Conservation (phyloP, 441 rosid genomes). For the Melianthus villosus region DNA sequence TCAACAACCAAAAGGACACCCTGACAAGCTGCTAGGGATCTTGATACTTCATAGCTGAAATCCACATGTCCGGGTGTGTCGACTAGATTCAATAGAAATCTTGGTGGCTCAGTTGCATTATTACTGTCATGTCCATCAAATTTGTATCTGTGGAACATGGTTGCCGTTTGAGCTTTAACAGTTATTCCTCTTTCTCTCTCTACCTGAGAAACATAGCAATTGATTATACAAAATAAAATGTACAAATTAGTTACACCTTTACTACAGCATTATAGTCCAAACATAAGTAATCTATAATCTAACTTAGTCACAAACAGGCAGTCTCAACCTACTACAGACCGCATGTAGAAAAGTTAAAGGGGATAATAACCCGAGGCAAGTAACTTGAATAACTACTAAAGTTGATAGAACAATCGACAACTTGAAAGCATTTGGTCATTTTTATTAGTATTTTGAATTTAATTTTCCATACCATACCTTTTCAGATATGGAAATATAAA, state of each 20-base stretch:
- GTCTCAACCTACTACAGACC: too few species aligned
- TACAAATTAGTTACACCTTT: neutral
- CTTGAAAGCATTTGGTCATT: too few species aligned
- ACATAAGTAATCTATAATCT: neutral
- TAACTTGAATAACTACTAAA: too few species aligned
- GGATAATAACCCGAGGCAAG: too few species aligned
- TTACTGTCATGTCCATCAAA: slow-evolving; percentile 8
- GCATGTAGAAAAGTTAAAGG: too few species aligned
- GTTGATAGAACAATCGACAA: too few species aligned
- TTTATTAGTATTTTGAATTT: too few species aligned
- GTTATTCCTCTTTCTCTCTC: slow-evolving; percentile 98
- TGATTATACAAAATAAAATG: neutral
- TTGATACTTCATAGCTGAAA: slow-evolving; percentile 89
- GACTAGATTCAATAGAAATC: slow-evolving; percentile 55
- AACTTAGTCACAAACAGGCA: too few species aligned
- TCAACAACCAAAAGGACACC: slow-evolving; percentile 94
- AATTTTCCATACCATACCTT: too few species aligned
- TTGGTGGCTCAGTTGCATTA: slow-evolving; percentile 18
- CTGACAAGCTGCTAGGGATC: slow-evolving; percentile 95
- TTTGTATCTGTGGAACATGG: slow-evolving; percentile 67
- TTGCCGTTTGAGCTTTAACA: slow-evolving; percentile 91
- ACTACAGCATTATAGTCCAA: neutral
- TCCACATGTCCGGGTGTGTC: slow-evolving; percentile 98
- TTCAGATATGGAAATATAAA: too few species aligned
- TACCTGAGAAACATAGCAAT: slow-evolving; percentile 36